Conservation (phyloP, 2,329 filamentous ascomycete genomes). For the Lasiodiplodia sp. region DNA sequence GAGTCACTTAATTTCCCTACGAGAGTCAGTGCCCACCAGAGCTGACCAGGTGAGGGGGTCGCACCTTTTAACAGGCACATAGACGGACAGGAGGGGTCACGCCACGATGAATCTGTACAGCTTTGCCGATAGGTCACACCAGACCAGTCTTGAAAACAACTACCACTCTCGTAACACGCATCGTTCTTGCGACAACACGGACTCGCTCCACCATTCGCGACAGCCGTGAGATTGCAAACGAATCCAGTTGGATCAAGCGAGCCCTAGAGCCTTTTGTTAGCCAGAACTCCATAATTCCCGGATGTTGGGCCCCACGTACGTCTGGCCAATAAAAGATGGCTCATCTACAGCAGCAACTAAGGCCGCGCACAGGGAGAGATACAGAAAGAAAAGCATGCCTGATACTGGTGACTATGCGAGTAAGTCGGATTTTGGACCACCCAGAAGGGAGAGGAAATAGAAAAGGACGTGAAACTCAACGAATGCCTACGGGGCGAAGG, state of each 20-base stretch:
- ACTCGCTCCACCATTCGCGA: slow-evolving; percentile 11
- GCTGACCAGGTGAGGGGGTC: neutral
- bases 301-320: neutral
- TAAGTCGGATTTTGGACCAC: too few relatives aligned
- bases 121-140: slow-evolving; percentile 23
- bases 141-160: slow-evolving; percentile 29
- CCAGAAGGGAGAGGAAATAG: neutral
- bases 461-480: too few relatives aligned
- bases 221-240: slow-evolving; percentile 28
- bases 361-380: neutral
- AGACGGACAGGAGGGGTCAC: slow-evolving; percentile 2
- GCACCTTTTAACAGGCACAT: slow-evolving; percentile 18
- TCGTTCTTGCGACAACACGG: slow-evolving; percentile 23
- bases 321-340: slow-evolving; percentile 19
- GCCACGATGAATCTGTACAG: slow-evolving; percentile 22
- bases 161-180: slow-evolving; percentile 26
- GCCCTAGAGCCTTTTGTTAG: too few relatives aligned
- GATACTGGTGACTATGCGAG: neutral
- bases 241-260: slow-evolving; percentile 11
- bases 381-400: neutral
- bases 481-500: too few relatives aligned
- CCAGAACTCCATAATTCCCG: too few relatives aligned
- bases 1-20: neutral
- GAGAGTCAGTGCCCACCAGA: neutral
- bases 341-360: slow-evolving; percentile 2